Evolutionary conservation across 257 asterid genomes (phyloP).

Genomic region (Penstemon davidsonii): DNA sequence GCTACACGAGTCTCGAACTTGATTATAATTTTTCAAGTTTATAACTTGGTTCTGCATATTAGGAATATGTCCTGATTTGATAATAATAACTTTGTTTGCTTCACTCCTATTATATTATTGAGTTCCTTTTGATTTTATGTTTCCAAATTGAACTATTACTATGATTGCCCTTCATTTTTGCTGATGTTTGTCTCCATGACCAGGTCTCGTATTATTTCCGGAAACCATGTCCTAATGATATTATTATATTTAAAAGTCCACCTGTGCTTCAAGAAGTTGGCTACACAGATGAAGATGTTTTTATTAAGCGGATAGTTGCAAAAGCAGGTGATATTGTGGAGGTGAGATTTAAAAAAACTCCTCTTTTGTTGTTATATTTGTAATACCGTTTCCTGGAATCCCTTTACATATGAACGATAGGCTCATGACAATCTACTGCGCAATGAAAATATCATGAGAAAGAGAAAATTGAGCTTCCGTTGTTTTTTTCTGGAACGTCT

Average conservation of each 20-base stretch:
- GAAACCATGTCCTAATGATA: conserved; percentile 83
- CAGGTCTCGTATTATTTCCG: conserved; percentile 91
- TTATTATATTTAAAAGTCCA: conserved; percentile 88
- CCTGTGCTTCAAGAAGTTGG: conserved; percentile 96
- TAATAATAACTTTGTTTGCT: conserved; percentile 3
- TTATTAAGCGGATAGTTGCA: conserved; percentile 85
- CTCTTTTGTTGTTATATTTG: background rate
- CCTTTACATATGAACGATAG: background rate
- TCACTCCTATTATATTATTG: background rate
- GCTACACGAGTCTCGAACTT: background rate
- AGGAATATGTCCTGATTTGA: background rate
- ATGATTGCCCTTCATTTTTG: background rate
- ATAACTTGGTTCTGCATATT: background rate
- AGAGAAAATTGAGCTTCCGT: too few species aligned
- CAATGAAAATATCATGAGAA: too few species aligned
- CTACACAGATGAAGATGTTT: conserved; percentile 88
- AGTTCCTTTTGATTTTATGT: background rate
- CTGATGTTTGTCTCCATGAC: conserved; percentile 25
- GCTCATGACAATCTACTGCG: background rate
- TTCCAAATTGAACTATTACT: background rate
- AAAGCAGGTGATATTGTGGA: conserved; percentile 87
- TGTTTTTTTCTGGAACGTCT: background rate
- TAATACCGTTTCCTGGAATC: conserved; percentile 7
- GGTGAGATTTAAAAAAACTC: conserved; percentile 43
- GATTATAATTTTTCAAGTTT: background rate